Evolutionary conservation across 495 filamentous ascomycete genomes (phyloP), one percentile per base, ranked within the genome.

Genomic region (Aspergillus conjunctus): DNA sequence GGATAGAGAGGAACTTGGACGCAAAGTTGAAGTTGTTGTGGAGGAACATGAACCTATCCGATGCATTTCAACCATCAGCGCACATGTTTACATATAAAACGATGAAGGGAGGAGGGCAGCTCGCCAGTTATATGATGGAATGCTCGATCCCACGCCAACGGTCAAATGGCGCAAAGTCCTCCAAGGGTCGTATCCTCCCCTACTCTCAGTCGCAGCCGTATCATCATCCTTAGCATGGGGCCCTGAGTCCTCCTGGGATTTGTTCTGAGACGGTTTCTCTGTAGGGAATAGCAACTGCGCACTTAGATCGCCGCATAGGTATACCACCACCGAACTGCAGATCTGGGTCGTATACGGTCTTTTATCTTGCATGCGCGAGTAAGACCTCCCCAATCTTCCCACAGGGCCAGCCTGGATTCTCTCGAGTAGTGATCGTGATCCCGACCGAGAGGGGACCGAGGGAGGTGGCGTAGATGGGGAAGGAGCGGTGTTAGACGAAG

Each of bases 101-200:
- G 9, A 4, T 10, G 39, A 43, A 48, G 7, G 7, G 17, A 21
- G n/a, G 20, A 46, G 1, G 20, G 34, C 26, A 59, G 54, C 60
- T 63, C 71, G 92, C 90, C 92, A 97, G 39, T 85, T 80, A 73
- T 92, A 97, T 51, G 81, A 81, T 11, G 93, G 93, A 56, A 96
- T 89, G 45, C 88, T 86, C 52, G 81, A 80, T 54, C 86, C 79
- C 1, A 79, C 81, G 8, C 92, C 91, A 64, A 96, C 91, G 12
- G 83, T 67, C 71, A 96, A 66, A 60, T 91, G 86, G 54, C 92
- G 77, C 53, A 82, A 70, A 11, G 91, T 94, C 58, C 91, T 79
- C 58, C 72, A 77, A 9, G 88, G 85, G 65, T 91, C 88, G 68
- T 94, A 93, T 11, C 80, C 78, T 66, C 77, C 76, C 7, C 77